Evolutionary conservation across 1,284 basidiomycete species (phyloP), one percentile per base, ranked within the genome.

Genomic region (Fereydounia khargensis): DNA sequence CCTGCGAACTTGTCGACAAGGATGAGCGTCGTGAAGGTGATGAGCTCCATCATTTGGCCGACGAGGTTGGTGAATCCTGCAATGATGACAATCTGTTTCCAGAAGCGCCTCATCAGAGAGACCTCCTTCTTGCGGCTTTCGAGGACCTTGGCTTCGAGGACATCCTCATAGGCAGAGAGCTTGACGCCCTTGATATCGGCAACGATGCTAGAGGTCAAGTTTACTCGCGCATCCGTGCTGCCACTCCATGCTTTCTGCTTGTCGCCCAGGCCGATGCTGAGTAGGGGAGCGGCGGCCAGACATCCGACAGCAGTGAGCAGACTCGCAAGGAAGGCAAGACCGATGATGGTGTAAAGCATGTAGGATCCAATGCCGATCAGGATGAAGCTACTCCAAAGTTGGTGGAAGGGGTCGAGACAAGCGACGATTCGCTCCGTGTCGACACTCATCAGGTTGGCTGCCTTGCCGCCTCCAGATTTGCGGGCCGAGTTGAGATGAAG

Each of bases 161-260:
- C 31, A 14, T 53, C 40, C 34, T 73, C 69, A 34, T 68, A 71
- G 8, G 66, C 70, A 10, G 63, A 55, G 23, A 65, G 46, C 35
- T 73, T 73, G 45, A 70, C 54, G 9, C 67, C 69, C 25, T 66
- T 68, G 38, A 70, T 68, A 39, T 67, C 61, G n/a, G 44, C 40
- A 8, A 62, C 36, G 22, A 57, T 41, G n/a, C 54, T 65, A 14
- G 44, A 49, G 11, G 58, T 49, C 8, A 70, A 48, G 18, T 67
- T 59, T 38, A 73, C 55, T 11, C 70, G 53, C 23, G 53, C 44
- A 27, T 73, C 70, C 0, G 66, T 70, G 8, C 32, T 21, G 3
- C 18, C 39, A 31, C 65, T 65, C 66, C 66, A 73, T 2, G 37
- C 48, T 11, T 47, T 53, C 28, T 73, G 66, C 18, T 42, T 41